Evolutionary conservation across 306 rosid genomes (phyloP).

Genomic region (Rosa rugosa): DNA sequence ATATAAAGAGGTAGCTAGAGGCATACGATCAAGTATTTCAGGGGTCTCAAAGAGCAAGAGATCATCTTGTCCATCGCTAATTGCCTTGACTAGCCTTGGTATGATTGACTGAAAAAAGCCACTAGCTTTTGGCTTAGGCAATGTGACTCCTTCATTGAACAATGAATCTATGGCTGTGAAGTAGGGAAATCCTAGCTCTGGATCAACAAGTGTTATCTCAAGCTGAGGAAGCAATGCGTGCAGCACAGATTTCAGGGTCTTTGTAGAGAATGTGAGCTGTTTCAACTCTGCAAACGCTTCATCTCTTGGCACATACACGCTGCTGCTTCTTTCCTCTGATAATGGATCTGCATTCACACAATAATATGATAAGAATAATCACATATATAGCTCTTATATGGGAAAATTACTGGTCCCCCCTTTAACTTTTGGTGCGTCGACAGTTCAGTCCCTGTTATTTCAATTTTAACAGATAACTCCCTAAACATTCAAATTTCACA

Average conservation of each 20-base stretch:
- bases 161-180: constrained; percentile 45
- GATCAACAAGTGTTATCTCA: constrained; percentile 8
- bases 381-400: background rate
- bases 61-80: constrained; percentile 22
- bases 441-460: no score
- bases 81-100: constrained; percentile 38
- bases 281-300: constrained; percentile 48
- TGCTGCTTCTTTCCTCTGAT: constrained; percentile 34
- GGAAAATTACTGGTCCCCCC: no score
- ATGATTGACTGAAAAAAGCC: constrained; percentile 22
- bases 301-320: constrained; percentile 42
- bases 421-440: no score
- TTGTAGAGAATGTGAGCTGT: constrained; percentile 18
- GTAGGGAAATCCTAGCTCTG: constrained; percentile 36
- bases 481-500: no score
- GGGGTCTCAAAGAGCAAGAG: constrained; percentile 40
- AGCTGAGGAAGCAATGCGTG: constrained; percentile 35
- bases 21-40: constrained; percentile 34
- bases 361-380: background rate
- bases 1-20: background rate
- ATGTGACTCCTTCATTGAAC: constrained; percentile 26
- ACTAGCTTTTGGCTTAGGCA: constrained; percentile 24
- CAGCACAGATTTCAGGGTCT: constrained; percentile 24
- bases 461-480: no score
- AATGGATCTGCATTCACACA: constrained; percentile 28